Conservation (phyloP, 768 basidiomycete genomes). For the Nevesoporus exiguus region DNA sequence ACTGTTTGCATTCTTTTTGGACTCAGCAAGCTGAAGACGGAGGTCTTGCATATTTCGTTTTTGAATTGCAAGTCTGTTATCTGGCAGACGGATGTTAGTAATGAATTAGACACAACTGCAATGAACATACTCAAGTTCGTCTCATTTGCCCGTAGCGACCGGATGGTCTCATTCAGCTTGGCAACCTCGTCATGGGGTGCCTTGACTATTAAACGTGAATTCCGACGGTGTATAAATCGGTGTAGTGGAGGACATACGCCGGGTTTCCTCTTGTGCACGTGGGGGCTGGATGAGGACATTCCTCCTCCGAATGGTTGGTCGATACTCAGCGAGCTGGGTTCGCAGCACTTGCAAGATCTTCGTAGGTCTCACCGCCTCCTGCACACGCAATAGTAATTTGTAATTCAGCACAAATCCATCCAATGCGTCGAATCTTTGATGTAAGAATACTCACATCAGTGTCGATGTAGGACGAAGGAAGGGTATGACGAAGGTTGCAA, state of each 20-base stretch:
- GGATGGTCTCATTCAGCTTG: neutral
- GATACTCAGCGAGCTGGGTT: neutral
- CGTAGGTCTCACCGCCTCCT: neutral
- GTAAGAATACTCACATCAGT: neutral
- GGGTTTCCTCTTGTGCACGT: neutral
- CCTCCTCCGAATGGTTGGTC: neutral
- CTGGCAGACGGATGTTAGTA: neutral
- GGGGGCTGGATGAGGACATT: neutral
- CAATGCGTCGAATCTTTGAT: neutral
- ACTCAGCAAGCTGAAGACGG: neutral
- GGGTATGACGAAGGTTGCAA: neutral
- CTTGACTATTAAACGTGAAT: neutral
- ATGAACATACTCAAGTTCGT: neutral
- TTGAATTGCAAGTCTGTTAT: neutral
- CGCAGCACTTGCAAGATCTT: neutral
- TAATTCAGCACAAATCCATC: neutral
- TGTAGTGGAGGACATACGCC: neutral
- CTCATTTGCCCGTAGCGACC: neutral
- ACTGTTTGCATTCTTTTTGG: neutral
- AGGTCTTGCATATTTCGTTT: neutral
- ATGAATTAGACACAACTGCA: too few relatives aligned
- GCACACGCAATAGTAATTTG: neutral
- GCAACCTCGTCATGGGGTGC: too few relatives aligned
- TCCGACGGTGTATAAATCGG: neutral
- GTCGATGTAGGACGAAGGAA: neutral